Percentiles rank a stretch among this genome's conserved stretches.
Evolutionary conservation across 2,329 filamentous ascomycete genomes (phyloP).

Genomic region (Incumbomyces delicatus): DNA sequence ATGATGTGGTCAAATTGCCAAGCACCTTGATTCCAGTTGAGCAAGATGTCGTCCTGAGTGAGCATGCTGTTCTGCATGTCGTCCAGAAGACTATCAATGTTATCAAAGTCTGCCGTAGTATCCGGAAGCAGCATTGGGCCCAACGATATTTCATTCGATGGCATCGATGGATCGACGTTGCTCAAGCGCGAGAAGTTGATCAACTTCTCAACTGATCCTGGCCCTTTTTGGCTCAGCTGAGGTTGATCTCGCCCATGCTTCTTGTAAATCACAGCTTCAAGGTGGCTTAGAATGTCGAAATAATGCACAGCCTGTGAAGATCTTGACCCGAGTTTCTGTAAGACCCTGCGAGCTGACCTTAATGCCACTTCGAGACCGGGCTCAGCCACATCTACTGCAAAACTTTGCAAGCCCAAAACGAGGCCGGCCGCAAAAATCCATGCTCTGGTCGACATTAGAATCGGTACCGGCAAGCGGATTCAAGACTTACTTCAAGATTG

Average conservation of each 20-base stretch:
- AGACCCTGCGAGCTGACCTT: conserved; percentile 39
- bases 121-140: background rate
- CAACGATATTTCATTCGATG: background rate
- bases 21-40: background rate
- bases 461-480: too few species aligned
- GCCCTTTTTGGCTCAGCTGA: background rate
- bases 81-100: background rate
- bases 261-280: conserved; percentile 28
- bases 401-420: conserved; percentile 48
- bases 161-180: background rate
- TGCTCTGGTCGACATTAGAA: conserved; percentile 43
- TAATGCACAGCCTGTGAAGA: conserved; percentile 51
- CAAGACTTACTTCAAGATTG: too few species aligned
- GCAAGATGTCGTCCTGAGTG: background rate
- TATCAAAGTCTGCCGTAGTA: background rate
- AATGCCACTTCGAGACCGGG: conserved; percentile 42
- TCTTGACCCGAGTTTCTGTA: conserved; percentile 38
- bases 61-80: background rate
- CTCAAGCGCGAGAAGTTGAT: background rate
- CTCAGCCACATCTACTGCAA: conserved; percentile 39
- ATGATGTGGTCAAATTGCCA: background rate
- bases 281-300: conserved; percentile 43
- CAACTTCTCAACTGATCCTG: background rate
- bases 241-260: background rate
- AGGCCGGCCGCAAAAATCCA: conserved; percentile 49